Evolutionary conservation across 2,329 filamentous ascomycete species (phyloP).

Genomic region (Orbilia ellipsospora): DNA sequence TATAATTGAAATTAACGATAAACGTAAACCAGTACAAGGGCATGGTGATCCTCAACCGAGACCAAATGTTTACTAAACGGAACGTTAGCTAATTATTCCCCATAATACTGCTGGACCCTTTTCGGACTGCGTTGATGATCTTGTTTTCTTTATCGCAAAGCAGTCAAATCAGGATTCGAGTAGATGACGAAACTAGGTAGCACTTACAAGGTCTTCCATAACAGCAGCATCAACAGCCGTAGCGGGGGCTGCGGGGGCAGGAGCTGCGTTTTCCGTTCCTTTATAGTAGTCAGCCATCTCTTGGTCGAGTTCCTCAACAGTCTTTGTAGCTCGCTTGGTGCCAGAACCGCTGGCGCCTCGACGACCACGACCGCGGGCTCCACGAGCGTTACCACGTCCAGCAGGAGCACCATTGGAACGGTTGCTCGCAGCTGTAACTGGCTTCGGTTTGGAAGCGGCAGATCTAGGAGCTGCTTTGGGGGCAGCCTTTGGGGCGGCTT

Average conservation of each 20-base stretch:
- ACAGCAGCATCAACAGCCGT: slow-evolving; percentile 66
- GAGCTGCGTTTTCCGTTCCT: slow-evolving; percentile 65
- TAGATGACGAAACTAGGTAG: slow-evolving; percentile 14
- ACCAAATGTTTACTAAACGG: slow-evolving; percentile 18
- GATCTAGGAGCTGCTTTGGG: slow-evolving; percentile 68
- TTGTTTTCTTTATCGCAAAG: slow-evolving; percentile 27
- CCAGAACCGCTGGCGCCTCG: slow-evolving; percentile 70
- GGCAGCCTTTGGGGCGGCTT: slow-evolving; percentile 60
- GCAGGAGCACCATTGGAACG: slow-evolving; percentile 63
- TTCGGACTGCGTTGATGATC: slow-evolving; percentile 18
- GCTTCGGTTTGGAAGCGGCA: slow-evolving; percentile 75
- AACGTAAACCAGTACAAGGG: too few relatives aligned
- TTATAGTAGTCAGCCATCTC: slow-evolving; percentile 98
- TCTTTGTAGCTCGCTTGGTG: slow-evolving; percentile 76
- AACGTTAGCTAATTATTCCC: slow-evolving; percentile 49
- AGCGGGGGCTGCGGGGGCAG: slow-evolving; percentile 64
- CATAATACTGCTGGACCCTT: slow-evolving; percentile 44
- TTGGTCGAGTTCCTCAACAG: slow-evolving; percentile 91
- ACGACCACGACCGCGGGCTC: slow-evolving; percentile 63
- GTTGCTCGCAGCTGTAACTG: slow-evolving; percentile 62
- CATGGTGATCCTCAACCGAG: neutral
- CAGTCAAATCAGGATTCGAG: slow-evolving; percentile 49
- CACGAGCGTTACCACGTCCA: slow-evolving; percentile 67
- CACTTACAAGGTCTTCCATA: slow-evolving; percentile 65
- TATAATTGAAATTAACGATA: slow-evolving; percentile 5